These are phyloP conservation scores for Penicillium sp. DNA, from an alignment of 2,329 filamentous ascomycete genomes.

Conservation along the genomic window DNA sequence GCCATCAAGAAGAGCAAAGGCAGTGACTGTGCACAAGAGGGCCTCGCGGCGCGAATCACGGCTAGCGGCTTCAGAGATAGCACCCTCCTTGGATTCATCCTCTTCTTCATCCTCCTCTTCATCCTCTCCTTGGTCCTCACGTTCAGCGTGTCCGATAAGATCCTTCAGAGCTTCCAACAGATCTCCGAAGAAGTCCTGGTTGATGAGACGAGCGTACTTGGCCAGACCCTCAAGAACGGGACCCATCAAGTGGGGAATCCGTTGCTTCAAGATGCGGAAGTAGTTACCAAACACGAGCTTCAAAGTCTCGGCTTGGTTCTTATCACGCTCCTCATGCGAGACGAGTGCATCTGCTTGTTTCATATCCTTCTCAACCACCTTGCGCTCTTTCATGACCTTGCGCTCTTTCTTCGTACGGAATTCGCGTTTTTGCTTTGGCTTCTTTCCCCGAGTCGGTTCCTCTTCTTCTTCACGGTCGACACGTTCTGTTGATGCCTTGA, in stretches of 20 bases:
- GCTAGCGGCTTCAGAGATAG: slow-evolving; percentile 52
- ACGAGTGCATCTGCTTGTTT: slow-evolving; percentile 87
- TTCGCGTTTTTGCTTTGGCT: slow-evolving; percentile 72
- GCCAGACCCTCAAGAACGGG: slow-evolving; percentile 92
- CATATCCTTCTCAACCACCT: slow-evolving; percentile 89
- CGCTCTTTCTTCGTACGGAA: slow-evolving; percentile 87
- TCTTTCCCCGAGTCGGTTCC: slow-evolving; percentile 52
- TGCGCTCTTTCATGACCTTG: slow-evolving; percentile 82
- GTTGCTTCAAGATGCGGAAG: slow-evolving; percentile 87
- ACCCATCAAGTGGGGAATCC: slow-evolving; percentile 85
- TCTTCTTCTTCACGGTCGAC: slow-evolving; percentile 64
- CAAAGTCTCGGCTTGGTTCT: slow-evolving; percentile 91
- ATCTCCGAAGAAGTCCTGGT: slow-evolving; percentile 98
- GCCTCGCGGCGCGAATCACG: slow-evolving; percentile 83
- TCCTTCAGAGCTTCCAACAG: slow-evolving; percentile 93
- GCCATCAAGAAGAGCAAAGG: slow-evolving; percentile 91
- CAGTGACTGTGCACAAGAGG: slow-evolving; percentile 91
- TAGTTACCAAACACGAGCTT: slow-evolving; percentile 96
- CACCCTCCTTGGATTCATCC: slow-evolving; percentile 39
- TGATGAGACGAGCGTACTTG: slow-evolving; percentile 94
- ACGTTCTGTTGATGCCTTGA: slow-evolving; percentile 76
- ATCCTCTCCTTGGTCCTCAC: slow-evolving; percentile 47
- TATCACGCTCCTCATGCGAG: slow-evolving; percentile 86
- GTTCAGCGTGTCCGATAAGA: slow-evolving; percentile 74
- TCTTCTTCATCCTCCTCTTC: slow-evolving; percentile 34